phyloP scores from a whole-genome alignment of 2,329 filamentous ascomycete genomes.

The Aureobasidium musti region DNA sequence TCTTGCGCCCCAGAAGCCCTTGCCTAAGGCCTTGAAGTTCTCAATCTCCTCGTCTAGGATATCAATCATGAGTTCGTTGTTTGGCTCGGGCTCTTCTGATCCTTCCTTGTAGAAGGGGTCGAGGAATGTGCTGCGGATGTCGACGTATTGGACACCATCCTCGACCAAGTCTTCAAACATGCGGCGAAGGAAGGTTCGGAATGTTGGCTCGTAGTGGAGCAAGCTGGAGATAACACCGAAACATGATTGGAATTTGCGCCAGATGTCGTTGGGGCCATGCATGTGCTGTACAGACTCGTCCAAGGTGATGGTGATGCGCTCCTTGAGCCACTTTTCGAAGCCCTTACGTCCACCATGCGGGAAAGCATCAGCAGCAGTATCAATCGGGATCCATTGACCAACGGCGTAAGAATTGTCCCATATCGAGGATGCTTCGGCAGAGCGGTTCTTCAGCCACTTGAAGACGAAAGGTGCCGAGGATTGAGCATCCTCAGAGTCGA shows the following conservation, averaged over 20 bases:
- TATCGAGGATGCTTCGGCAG: conserved; percentile 53
- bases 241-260: conserved; percentile 78
- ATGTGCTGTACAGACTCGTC: conserved; percentile 77
- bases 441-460: conserved; percentile 53
- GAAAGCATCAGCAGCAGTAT: conserved; percentile 69
- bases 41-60: conserved; percentile 76
- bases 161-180: conserved; percentile 71
- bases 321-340: conserved; percentile 76
- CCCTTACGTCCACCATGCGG: conserved; percentile 69
- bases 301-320: conserved; percentile 68
- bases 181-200: conserved; percentile 70
- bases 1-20: conserved; percentile 78
- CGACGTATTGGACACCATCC: conserved; percentile 83
- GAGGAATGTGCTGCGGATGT: conserved; percentile 75
- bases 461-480: conserved; percentile 63
- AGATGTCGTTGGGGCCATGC: conserved; percentile 79
- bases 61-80: conserved; percentile 69
- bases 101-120: conserved; percentile 68
- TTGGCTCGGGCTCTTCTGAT: conserved; percentile 64
- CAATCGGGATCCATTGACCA: conserved; percentile 60
- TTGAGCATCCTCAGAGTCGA: conserved; percentile 58
- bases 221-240: conserved; percentile 74
- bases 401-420: conserved; percentile 68
- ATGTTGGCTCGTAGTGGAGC: conserved; percentile 88
- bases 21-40: conserved; percentile 67